These are phyloP conservation scores for Beauveria pseudobassiana DNA, from an alignment of 2,329 filamentous ascomycete species.

Conservation along the genomic window DNA sequence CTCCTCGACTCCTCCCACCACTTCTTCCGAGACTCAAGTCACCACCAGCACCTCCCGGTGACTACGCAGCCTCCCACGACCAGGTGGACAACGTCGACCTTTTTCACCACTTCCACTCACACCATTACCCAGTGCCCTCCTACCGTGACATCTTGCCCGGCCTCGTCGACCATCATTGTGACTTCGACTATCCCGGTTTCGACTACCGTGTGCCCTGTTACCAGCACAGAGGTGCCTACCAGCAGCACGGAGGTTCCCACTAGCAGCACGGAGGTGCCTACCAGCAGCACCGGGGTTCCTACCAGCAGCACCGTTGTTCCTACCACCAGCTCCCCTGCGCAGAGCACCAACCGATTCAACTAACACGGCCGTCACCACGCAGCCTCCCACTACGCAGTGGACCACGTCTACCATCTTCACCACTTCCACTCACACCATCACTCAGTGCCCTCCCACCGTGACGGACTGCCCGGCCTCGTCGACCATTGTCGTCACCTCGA, in stretches of 20 bases:
- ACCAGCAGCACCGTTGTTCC: background rate
- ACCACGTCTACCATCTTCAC: conserved; percentile 27
- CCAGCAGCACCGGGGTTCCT: conserved; percentile 1
- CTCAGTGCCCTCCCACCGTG: conserved; percentile 22
- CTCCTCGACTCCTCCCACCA: conserved; percentile 6
- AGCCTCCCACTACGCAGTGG: conserved; percentile 14
- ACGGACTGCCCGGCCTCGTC: conserved; percentile 23
- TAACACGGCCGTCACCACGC: background rate
- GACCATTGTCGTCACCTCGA: conserved; percentile 22
- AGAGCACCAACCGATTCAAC: background rate
- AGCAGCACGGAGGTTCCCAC: background rate
- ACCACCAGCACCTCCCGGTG: conserved; percentile 10
- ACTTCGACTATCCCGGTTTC: conserved; percentile 27
- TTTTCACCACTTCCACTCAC: conserved; percentile 22
- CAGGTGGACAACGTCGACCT: conserved; percentile 23
- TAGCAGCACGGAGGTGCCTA: background rate
- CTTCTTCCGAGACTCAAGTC: background rate
- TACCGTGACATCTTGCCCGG: conserved; percentile 24
- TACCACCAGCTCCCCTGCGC: background rate
- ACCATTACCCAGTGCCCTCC: conserved; percentile 20
- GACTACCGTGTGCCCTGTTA: conserved; percentile 37
- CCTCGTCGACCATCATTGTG: conserved; percentile 18
- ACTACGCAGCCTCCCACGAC: conserved; percentile 11
- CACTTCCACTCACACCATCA: conserved; percentile 18
- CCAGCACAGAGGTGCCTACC: conserved; percentile 11